Conservation (phyloP, 2,329 filamentous ascomycete genomes). For the Endothia cerciana region DNA sequence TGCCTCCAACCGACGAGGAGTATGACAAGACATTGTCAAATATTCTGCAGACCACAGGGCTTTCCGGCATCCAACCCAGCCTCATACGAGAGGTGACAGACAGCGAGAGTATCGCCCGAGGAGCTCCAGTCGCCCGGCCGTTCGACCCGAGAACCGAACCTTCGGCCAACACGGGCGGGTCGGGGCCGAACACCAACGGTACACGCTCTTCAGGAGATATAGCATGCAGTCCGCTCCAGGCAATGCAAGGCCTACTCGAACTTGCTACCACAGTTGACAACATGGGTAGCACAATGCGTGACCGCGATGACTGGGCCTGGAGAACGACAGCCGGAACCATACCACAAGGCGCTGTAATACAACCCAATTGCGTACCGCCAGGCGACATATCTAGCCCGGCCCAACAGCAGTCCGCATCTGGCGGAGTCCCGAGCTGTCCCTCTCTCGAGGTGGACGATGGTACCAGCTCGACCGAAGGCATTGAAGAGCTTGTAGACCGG, state of each 20-base stretch:
- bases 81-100: neutral
- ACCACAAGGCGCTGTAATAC: neutral
- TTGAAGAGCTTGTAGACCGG: constrained; percentile 46
- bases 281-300: neutral
- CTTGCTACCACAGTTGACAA: neutral
- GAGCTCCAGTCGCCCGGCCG: too few relatives aligned
- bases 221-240: neutral
- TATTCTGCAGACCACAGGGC: neutral
- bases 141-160: too few relatives aligned
- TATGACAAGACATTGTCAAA: neutral
- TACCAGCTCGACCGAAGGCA: constrained; percentile 25
- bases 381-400: too few relatives aligned
- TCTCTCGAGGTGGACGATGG: constrained; percentile 25
- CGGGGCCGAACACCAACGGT: too few relatives aligned
- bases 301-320: neutral
- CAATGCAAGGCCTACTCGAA: neutral
- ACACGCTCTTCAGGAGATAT: neutral
- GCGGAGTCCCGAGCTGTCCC: neutral
- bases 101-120: neutral
- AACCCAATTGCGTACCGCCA: neutral
- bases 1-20: constrained; percentile 17
- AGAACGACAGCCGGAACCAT: too few relatives aligned
- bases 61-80: neutral
- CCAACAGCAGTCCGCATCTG: neutral
- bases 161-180: too few relatives aligned